Conservation (phyloP, 2,329 filamentous ascomycete species). For the Geosmithia putterillii region DNA sequence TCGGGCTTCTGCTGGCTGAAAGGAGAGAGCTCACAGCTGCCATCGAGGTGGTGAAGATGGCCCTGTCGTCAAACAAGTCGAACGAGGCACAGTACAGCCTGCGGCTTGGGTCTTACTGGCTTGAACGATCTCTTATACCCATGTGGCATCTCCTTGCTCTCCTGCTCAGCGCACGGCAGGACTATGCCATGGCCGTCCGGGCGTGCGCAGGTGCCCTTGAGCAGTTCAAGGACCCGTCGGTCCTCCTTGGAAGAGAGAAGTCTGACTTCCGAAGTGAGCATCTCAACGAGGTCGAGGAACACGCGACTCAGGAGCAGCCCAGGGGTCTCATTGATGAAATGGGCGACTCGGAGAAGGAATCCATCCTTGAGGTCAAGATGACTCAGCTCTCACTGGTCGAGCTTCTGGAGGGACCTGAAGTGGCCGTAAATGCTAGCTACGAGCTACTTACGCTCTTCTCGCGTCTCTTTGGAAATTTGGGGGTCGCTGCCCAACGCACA, state of each 20-base stretch:
- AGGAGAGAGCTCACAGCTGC: slow-evolving; percentile 68
- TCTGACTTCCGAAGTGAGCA: slow-evolving; percentile 52
- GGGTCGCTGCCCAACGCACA: slow-evolving; percentile 27
- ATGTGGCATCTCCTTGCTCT: slow-evolving; percentile 87
- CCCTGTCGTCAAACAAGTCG: slow-evolving; percentile 49
- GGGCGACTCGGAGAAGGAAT: slow-evolving; percentile 73
- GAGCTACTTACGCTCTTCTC: slow-evolving; percentile 76
- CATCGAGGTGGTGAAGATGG: slow-evolving; percentile 70
- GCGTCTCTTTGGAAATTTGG: slow-evolving; percentile 55
- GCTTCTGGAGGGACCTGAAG: slow-evolving; percentile 67
- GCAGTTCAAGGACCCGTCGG: slow-evolving; percentile 62
- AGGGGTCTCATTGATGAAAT: slow-evolving; percentile 62
- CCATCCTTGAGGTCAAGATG: slow-evolving; percentile 89
- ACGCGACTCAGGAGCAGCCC: slow-evolving; percentile 8
- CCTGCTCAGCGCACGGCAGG: slow-evolving; percentile 73
- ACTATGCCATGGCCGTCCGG: slow-evolving; percentile 66
- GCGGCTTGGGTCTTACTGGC: slow-evolving; percentile 39
- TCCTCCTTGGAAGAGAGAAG: slow-evolving; percentile 55
- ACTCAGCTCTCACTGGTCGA: slow-evolving; percentile 81
- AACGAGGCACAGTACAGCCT: slow-evolving; percentile 29
- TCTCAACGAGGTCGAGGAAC: slow-evolving; percentile 41
- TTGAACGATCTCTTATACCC: slow-evolving; percentile 57
- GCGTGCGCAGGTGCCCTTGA: slow-evolving; percentile 88
- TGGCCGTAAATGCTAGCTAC: slow-evolving; percentile 78
- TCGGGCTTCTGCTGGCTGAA: slow-evolving; percentile 80